Evolutionary conservation across 108 stramenopile genomes (phyloP), one percentile per base, ranked within the genome.

Genomic region (Pinguiococcus pyrenoidosus): DNA sequence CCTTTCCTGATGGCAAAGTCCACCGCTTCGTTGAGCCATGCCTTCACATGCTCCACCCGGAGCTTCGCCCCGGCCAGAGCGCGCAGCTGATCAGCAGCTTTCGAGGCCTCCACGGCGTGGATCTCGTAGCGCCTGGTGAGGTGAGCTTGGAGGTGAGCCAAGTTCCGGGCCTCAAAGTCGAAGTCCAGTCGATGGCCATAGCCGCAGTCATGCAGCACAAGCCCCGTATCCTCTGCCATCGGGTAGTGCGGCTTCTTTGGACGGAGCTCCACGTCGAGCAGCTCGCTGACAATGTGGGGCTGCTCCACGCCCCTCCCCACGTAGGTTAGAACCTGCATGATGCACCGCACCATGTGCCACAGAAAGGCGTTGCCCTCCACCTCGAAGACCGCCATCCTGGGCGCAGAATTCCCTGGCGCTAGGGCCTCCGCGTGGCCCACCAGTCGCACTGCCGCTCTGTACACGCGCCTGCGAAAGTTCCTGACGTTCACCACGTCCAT

Each of bases 341-440:
- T 88, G 56, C 84, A 92, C 25, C 94, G 80, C 36, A 96, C 87
- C 72, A 90, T 89, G 66, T 92, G 94, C 94, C 94, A 96, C 17
- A 92, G 65, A 54, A 96, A 96, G 32, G 93, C 89, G 37, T 82
- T 76, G 0, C 89, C 93, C 6, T 54, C 49, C 29, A 95, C 81
- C 61, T 84, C 62, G 13, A 91, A 63, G 54, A 81, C 82, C 43
- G 71, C 79, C 49, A 81, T 18, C 8, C n/a, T n/a, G n/a, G n/a
- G n/a, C n/a, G n/a, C n/a, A n/a, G n/a, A n/a, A n/a, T n/a, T n/a
- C n/a, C n/a, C n/a, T n/a, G n/a, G n/a, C n/a, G n/a, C n/a, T n/a
- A 18, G 39, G 8, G 44, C 29, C 26, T 21, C 45, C 24, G 23
- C 51, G 38, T 35, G 18, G 3, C 39, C 39, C 3, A 18, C 39